Evolutionary conservation across 108 stramenopile genomes (phyloP), one percentile per base, ranked within the genome.

Genomic region (Skeletonema potamos): DNA sequence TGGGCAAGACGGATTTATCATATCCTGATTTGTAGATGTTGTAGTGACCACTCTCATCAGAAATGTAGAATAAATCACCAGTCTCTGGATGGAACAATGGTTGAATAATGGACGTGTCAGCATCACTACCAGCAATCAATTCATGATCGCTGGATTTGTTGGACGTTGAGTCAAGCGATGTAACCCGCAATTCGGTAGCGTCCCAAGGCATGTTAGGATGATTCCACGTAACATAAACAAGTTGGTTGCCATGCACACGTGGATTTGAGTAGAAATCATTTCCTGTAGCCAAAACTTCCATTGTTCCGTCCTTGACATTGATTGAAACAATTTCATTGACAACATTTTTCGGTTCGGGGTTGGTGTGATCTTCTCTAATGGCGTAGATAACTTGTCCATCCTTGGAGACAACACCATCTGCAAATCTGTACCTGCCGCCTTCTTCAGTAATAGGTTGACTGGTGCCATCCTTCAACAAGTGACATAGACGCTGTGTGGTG

Each of bases 141-240:
- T 62, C 59, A 55, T 81, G 85, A 41, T 28, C 26, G 24, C 44
- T 33, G 13, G 81, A 66, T 22, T 57, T 43, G 58, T 36, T 55
- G 18, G 73, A 79, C 4, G 51, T 36, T 12, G 64, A 36, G 55
- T 69, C 61, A 56, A 81, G 18, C 5, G 30, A 32, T 9, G 66
- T 43, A 13, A 87, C 71, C 2, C 82, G 69, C 18, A 91, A 62
- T 46, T 83, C 72, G 9, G 86, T 87, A 2, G 85, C 64, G 75
- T 92, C 91, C 91, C 91, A 92, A 3, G 88, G 88, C 92, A 93
- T 93, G 68, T 88, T 91, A 0, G 92, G 92, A 80, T 93, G 92
- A 56, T 89, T 76, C 92, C 92, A 93, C 15, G 86, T 81, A 44
- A 90, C 54, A 37, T 84, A 92, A 9, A 85, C 89, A 4, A 91